Conservation (phyloP, 2,329 filamentous ascomycete genomes). For the Penicillium sp. region DNA sequence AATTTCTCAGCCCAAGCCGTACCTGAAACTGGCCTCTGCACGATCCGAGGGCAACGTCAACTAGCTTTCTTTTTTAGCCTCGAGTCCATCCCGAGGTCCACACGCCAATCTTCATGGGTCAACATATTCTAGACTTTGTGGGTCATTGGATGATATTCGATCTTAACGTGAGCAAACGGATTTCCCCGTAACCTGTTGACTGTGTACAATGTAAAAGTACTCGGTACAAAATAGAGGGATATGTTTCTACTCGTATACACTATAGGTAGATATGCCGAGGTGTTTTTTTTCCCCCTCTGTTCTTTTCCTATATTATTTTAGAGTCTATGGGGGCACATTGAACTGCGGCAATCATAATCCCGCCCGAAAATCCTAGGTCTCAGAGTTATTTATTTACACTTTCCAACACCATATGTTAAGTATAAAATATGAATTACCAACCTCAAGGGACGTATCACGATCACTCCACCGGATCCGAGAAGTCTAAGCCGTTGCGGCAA, state of each 20-base stretch:
- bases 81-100: slow-evolving; percentile 15
- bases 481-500: slow-evolving; percentile 5
- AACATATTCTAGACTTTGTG: slow-evolving; percentile 9
- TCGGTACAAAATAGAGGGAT: background rate
- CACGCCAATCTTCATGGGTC: slow-evolving; percentile 8
- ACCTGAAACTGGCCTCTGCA: slow-evolving; percentile 27
- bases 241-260: background rate
- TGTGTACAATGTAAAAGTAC: background rate
- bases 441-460: slow-evolving; percentile 21
- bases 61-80: slow-evolving; percentile 9
- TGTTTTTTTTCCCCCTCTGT: background rate
- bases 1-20: slow-evolving; percentile 18
- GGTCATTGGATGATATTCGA: slow-evolving; percentile 9
- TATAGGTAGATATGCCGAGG: background rate
- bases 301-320: background rate
- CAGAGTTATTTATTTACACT: background rate
- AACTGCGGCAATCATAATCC: slow-evolving; percentile 4
- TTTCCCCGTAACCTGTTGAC: background rate
- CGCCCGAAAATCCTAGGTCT: background rate
- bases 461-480: slow-evolving; percentile 21
- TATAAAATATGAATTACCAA: background rate
- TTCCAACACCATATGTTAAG: background rate
- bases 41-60: slow-evolving; percentile 19
- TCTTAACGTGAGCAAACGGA: slow-evolving; percentile 9
- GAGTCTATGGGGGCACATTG: background rate